Evolutionary conservation across 768 basidiomycete species (phyloP), one percentile per base, ranked within the genome.

Genomic region (Glaciozyma antarctica): DNA sequence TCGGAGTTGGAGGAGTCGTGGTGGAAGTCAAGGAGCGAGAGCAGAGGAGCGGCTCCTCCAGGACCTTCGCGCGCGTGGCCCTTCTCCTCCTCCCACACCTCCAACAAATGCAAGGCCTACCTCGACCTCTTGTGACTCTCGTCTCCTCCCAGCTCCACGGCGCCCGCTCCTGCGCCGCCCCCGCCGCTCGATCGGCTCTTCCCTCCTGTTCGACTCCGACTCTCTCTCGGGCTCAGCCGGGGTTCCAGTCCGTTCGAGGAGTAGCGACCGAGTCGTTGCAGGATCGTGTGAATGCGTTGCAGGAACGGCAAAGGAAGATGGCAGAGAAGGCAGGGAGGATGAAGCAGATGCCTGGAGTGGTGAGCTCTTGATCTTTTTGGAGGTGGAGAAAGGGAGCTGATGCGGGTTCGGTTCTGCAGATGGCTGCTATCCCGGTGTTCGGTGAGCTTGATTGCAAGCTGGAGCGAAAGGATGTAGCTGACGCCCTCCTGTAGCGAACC

Each of bases 191-290:
- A 77, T 77, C 5, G 83, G 82, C 66, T 83, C 83, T 10, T 75
- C 83, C 45, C 81, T 82, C 43, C 80, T 83, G 81, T 80, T 80
- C 4, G 83, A 84, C 70, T 83, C 83, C 3, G 83, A 84, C 64
- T 83, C 83, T 2, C 83, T 82, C 0, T 82, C 81, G 1, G 75
- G 80, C 54, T 73, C 76, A 80, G 1, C 73, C 83, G 65, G 84
- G 81, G 77, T 78, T 82, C 53, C 83, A 84, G 63, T 84, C 82
- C 83, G 75, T 84, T 43, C 82, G 84, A 30, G 47, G 66, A 28
- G 63, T 52, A 9, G 30, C 24, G 26, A 24, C 51, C 24, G 30
- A 52, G 51, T 52, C 51, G 19, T 13, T 52, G 26, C 26, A 52
- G 51, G 51, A 52, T 13, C 51, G 51, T 9, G 48, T 28, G 10